These are phyloP conservation scores for Rhodotorula sp. DNA, from an alignment of 1,284 basidiomycete species.

Conservation along the genomic window DNA sequence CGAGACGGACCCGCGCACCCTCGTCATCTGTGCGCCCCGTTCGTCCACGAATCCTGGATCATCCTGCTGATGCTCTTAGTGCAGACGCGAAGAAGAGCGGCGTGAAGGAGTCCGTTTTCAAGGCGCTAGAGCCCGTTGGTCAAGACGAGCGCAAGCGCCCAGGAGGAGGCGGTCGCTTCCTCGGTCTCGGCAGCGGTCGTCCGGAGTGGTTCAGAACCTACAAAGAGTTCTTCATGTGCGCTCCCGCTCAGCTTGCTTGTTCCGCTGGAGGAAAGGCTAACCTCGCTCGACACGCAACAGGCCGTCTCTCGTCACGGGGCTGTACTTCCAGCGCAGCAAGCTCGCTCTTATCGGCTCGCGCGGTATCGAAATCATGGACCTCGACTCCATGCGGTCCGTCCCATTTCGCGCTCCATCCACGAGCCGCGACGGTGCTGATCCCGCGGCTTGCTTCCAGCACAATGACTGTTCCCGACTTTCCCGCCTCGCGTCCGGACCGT, in stretches of 20 bases:
- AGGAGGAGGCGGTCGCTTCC: constrained; percentile 60
- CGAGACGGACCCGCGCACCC: constrained; percentile 57
- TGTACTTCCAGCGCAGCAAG: constrained; percentile 86
- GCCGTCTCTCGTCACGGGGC: constrained; percentile 79
- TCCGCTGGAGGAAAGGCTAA: background rate
- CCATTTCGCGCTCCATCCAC: background rate
- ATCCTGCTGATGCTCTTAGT: background rate
- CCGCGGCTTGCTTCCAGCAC: constrained; percentile 13
- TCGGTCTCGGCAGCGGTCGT: constrained; percentile 63
- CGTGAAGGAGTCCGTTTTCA: constrained; percentile 85
- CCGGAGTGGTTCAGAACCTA: constrained; percentile 91
- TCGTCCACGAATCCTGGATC: no score
- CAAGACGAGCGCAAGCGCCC: constrained; percentile 69
- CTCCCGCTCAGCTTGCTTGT: background rate
- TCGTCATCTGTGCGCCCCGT: constrained; percentile 62
- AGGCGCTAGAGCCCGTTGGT: constrained; percentile 87
- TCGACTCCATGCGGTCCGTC: constrained; percentile 63
- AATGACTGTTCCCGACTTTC: constrained; percentile 62
- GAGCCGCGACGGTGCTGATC: no score
- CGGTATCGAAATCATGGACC: constrained; percentile 79
- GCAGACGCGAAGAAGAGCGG: constrained; percentile 90
- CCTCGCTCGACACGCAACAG: background rate
- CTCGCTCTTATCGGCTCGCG: constrained; percentile 81
- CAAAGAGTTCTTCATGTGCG: constrained; percentile 72
- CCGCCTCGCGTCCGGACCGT: constrained; percentile 67